Evolutionary conservation across 768 basidiomycete species (phyloP), one percentile per base, ranked within the genome.

Genomic region (Amylocystis lapponica): DNA sequence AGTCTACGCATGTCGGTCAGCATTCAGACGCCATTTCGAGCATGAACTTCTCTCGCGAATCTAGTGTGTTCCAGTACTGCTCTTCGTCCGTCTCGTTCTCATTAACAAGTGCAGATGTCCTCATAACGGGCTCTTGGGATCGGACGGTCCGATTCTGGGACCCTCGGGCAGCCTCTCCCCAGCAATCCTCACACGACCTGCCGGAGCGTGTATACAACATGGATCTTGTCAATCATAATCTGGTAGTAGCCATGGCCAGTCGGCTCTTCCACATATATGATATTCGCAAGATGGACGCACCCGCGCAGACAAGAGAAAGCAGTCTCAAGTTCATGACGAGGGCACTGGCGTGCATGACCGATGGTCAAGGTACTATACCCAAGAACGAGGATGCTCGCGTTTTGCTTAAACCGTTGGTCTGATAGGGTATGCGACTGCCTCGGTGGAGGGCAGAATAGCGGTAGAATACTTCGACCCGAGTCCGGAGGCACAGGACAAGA

Each of bases 301-400:
- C 88, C 0, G 72, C 78, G 40, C 88, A 93, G 57, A 75, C 81
- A 61, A 66, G 96, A 49, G 96, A 97, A 66, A 92, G 89, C 60
- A 92, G 89, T 51, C 64, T 99, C 47, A 96, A 96, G 64, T 97
- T 87, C 60, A 86, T 96, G 86, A 97, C 94, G 30, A 70, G 92
- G 45, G 84, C 83, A 36, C 63, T 99, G 41, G 89, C 86, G 12
- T 91, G 89, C 58, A 98, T 98, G 94, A 73, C 78, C 2, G 87
- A 90, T 60, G 93, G 94, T 2, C 79, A 92, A 67, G 94, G 93
- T 87, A 49, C n/a, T n/a, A n/a, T n/a, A 29, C 42, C 16, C 14
- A 27, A n/a, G n/a, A n/a, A n/a, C n/a, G n/a, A n/a, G n/a, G n/a
- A n/a, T n/a, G n/a, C n/a, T n/a, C n/a, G n/a, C n/a, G n/a, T n/a